Percentiles rank a stretch among this genome's conserved stretches.
phyloP scores from a whole-genome alignment of 2,329 filamentous ascomycete species.

The Colletotrichum euphorbiae region DNA sequence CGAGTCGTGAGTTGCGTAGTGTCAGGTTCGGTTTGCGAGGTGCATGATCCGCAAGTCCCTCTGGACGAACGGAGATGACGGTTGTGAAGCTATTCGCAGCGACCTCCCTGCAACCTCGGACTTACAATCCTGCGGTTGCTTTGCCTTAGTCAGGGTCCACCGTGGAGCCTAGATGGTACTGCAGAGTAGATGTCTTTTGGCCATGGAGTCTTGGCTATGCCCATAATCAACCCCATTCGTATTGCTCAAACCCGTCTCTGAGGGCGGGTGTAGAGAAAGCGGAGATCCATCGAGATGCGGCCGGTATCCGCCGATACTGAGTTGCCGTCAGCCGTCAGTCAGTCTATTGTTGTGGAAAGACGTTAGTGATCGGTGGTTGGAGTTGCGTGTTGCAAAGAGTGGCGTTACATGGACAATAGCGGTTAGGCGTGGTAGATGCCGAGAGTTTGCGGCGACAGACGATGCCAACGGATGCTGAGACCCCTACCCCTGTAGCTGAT shows the following conservation, averaged over 20 bases:
- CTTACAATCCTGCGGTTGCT: constrained; percentile 15
- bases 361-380: constrained; percentile 6
- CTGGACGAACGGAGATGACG: constrained; percentile 36
- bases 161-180: neutral
- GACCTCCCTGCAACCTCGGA: constrained; percentile 28
- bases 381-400: constrained; percentile 7
- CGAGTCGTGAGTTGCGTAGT: constrained; percentile 9
- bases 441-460: constrained; percentile 32
- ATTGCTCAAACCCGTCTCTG: neutral
- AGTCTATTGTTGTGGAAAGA: neutral
- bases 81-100: constrained; percentile 37
- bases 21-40: constrained; percentile 22
- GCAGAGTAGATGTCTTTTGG: neutral
- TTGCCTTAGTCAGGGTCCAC: constrained; percentile 11
- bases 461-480: constrained; percentile 9
- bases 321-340: neutral
- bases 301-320: neutral
- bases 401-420: constrained; percentile 4
- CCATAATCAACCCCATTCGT: neutral
- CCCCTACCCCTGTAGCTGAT: constrained; percentile 27
- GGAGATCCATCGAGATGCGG: neutral
- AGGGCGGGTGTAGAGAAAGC: too few relatives aligned
- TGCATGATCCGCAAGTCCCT: constrained; percentile 39
- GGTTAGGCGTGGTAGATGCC: constrained; percentile 20
- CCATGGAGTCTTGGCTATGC: neutral